These are phyloP conservation scores for Sisymbrium altissimum DNA, from an alignment of 345 rosid genomes.

Conservation along the genomic window DNA sequence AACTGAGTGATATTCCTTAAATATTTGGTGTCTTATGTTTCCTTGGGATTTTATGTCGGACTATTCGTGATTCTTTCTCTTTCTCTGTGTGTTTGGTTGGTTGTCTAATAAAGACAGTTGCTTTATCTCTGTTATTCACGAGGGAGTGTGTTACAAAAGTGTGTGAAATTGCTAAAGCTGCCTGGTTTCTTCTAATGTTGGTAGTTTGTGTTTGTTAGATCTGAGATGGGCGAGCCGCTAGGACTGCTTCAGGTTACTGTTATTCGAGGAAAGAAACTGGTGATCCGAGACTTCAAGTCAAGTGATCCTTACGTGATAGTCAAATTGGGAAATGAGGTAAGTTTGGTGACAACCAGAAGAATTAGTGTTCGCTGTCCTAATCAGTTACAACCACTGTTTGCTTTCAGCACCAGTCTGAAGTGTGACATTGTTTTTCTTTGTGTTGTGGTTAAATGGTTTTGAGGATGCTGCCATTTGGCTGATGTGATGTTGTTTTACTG, in stretches of 20 bases:
- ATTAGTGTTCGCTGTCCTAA: background rate
- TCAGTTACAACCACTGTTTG: background rate
- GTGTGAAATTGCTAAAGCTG: background rate
- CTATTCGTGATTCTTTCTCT: background rate
- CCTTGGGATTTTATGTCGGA: background rate
- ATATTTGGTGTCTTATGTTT: background rate
- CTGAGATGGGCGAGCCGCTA: conserved; percentile 61
- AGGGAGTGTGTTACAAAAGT: background rate
- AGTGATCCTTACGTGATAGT: conserved; percentile 96
- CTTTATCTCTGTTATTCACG: background rate
- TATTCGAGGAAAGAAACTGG: conserved; percentile 74
- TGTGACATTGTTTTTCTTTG: background rate
- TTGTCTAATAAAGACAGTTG: background rate
- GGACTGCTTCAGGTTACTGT: conserved; percentile 75
- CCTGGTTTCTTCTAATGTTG: background rate
- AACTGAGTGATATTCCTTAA: background rate
- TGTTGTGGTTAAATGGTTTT: background rate
- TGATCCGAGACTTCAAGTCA: conserved; percentile 85
- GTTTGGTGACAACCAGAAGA: background rate
- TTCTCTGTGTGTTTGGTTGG: conserved; percentile 6
- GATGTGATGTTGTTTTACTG: conserved; percentile 8
- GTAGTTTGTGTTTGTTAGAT: conserved; percentile 13
- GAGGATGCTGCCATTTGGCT: conserved; percentile 1
- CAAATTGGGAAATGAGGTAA: conserved; percentile 82
- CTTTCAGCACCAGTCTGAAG: background rate